Conservation (phyloP, 148 eudicot species). For the Cornus florida region DNA sequence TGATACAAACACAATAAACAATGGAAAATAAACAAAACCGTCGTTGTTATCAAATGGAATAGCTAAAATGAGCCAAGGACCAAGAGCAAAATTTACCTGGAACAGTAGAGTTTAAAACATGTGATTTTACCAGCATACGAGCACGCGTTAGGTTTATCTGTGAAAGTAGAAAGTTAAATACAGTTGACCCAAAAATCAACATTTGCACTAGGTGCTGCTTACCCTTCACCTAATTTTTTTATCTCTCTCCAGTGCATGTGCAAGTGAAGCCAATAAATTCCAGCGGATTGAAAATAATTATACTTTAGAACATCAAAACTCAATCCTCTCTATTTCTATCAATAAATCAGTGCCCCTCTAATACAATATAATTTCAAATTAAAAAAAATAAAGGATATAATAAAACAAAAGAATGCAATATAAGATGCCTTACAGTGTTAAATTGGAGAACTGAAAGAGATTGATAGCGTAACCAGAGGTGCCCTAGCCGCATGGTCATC, state of each 20-base stretch:
- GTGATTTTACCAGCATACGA: constrained; percentile 70
- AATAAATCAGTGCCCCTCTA: not conserved
- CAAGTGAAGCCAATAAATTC: not conserved
- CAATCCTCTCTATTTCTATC: too few species aligned
- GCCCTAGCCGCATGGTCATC: constrained; percentile 71
- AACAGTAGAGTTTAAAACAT: constrained; percentile 54
- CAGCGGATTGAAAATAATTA: not conserved
- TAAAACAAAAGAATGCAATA: not conserved
- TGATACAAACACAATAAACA: constrained; percentile 25
- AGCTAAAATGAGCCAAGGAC: not conserved
- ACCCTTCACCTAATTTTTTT: not conserved
- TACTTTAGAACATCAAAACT: not conserved
- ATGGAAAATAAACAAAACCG: too few species aligned
- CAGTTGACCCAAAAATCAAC: not conserved
- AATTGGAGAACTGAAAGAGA: constrained; percentile 84
- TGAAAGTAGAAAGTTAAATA: not conserved
- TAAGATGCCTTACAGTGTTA: constrained; percentile 51
- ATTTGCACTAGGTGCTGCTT: not conserved
- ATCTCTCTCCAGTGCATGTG: not conserved
- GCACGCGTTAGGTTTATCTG: constrained; percentile 98
- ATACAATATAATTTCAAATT: not conserved
- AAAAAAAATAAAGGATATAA: not conserved
- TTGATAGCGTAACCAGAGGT: constrained; percentile 91
- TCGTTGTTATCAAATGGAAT: constrained; percentile 6
- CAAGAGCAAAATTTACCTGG: constrained; percentile 44